A percentile compares a stretch with the other conserved stretches of the same genome.
Conservation (phyloP, 2,329 filamentous ascomycete species). For the Calonectria fujianensis region DNA sequence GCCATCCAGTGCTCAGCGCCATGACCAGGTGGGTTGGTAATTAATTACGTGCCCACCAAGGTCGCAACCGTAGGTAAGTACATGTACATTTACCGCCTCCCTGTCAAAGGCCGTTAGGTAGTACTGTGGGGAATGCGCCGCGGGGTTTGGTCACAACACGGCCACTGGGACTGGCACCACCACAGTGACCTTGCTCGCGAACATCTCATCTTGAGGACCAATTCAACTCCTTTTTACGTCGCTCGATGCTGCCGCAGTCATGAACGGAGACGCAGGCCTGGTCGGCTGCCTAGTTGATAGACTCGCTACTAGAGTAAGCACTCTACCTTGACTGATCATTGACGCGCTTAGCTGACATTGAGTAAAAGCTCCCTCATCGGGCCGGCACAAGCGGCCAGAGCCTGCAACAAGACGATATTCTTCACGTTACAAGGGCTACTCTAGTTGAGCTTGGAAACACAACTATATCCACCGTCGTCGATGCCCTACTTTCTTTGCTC, state of each 20-base stretch:
- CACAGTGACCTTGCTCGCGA: constrained; percentile 28
- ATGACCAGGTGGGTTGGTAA: constrained; percentile 10
- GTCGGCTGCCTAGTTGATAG: constrained; percentile 78
- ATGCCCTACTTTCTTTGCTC: constrained; percentile 74
- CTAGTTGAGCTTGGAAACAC: constrained; percentile 76
- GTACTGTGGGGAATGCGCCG: constrained; percentile 39
- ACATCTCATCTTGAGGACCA: constrained; percentile 31
- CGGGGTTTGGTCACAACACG: constrained; percentile 38
- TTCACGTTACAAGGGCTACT: constrained; percentile 76
- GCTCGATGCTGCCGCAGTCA: constrained; percentile 58
- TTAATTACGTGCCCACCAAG: constrained; percentile 25
- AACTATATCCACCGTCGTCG: constrained; percentile 72
- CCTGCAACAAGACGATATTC: constrained; percentile 76
- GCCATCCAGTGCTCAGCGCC: neutral
- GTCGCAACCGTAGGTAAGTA: constrained; percentile 21
- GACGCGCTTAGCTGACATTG: constrained; percentile 42
- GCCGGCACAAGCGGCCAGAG: constrained; percentile 75
- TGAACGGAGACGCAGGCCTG: constrained; percentile 77
- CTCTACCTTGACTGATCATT: constrained; percentile 26
- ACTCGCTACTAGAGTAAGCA: constrained; percentile 75
- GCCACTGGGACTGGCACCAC: constrained; percentile 26
- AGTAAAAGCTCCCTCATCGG: constrained; percentile 78
- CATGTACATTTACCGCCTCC: constrained; percentile 22
- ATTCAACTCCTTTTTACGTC: constrained; percentile 43
- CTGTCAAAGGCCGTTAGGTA: constrained; percentile 23